Conservation (phyloP, 2,329 filamentous ascomycete species). For the Fusarium keratoplasticum region DNA sequence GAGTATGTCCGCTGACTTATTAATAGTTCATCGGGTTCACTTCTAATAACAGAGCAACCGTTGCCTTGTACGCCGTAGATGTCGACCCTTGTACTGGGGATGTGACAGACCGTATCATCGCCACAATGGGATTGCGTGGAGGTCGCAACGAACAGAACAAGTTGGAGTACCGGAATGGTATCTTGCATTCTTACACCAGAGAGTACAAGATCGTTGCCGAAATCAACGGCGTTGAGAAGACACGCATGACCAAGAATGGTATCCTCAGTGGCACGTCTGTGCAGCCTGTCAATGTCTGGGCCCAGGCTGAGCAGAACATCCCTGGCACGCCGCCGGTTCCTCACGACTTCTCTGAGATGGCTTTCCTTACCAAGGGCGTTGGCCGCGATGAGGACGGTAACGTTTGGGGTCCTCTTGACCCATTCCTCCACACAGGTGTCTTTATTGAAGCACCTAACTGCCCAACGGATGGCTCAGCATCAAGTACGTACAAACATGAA, state of each 20-base stretch:
- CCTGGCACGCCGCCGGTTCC: constrained; percentile 50
- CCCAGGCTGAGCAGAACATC: constrained; percentile 52
- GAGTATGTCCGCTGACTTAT: not conserved
- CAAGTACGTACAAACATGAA: not conserved
- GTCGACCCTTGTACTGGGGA: constrained; percentile 52
- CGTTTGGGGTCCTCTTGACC: constrained; percentile 52
- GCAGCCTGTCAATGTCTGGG: constrained; percentile 49
- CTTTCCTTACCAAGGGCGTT: constrained; percentile 50
- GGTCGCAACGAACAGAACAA: constrained; percentile 49
- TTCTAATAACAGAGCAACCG: constrained; percentile 48
- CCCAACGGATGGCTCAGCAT: not conserved
- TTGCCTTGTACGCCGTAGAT: constrained; percentile 52
- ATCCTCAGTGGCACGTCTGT: constrained; percentile 51
- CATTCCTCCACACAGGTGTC: constrained; percentile 53
- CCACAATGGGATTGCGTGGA: constrained; percentile 46
- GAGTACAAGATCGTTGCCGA: constrained; percentile 51
- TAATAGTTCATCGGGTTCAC: constrained; percentile 48
- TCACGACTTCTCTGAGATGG: constrained; percentile 51
- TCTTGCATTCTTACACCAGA: constrained; percentile 48
- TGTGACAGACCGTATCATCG: constrained; percentile 49
- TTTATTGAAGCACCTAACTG: constrained; percentile 38
- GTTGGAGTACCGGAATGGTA: constrained; percentile 51
- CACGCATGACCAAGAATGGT: constrained; percentile 49
- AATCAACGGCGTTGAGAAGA: constrained; percentile 47
- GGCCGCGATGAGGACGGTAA: constrained; percentile 50